A percentile compares a stretch with the other conserved stretches of the same genome.
phyloP scores from a whole-genome alignment of 768 basidiomycete species.

The Mrakia gelida region DNA sequence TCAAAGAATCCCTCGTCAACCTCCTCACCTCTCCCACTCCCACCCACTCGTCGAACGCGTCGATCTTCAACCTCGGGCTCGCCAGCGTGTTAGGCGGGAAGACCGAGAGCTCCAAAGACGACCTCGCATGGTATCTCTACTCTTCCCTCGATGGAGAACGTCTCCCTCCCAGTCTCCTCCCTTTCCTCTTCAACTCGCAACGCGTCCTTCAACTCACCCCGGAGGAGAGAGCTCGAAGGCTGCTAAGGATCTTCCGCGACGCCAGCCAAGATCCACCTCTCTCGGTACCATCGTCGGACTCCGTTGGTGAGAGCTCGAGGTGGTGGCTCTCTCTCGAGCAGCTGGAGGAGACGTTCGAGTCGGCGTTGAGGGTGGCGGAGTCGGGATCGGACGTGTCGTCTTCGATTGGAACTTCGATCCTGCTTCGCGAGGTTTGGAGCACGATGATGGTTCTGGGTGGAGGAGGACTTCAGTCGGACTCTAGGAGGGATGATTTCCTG shows the following conservation, averaged over 20 bases:
- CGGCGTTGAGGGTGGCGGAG: conserved; percentile 3
- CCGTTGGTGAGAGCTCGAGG: background rate
- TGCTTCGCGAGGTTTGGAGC: conserved; percentile 25
- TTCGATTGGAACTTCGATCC: background rate
- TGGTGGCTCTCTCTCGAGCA: conserved; percentile 19
- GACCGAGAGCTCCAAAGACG: background rate
- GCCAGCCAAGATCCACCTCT: background rate
- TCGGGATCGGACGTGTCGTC: background rate
- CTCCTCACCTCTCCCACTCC: background rate
- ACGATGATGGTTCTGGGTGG: background rate
- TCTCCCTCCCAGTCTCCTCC: background rate
- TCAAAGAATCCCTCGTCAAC: background rate
- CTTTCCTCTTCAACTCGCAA: conserved; percentile 23
- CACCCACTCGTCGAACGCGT: background rate
- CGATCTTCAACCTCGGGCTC: background rate
- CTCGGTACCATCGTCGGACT: background rate
- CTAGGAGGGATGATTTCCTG: background rate
- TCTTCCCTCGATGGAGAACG: background rate
- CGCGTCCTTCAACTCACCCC: background rate
- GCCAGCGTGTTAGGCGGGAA: background rate
- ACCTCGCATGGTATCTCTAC: conserved; percentile 17
- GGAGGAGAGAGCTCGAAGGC: background rate
- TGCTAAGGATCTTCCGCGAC: conserved; percentile 9
- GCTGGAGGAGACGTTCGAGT: conserved; percentile 12
- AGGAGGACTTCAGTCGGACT: background rate